Percentiles rank a stretch among this genome's conserved stretches.
Conservation (phyloP, 768 basidiomycete genomes). For the Calocybe cyanea region DNA sequence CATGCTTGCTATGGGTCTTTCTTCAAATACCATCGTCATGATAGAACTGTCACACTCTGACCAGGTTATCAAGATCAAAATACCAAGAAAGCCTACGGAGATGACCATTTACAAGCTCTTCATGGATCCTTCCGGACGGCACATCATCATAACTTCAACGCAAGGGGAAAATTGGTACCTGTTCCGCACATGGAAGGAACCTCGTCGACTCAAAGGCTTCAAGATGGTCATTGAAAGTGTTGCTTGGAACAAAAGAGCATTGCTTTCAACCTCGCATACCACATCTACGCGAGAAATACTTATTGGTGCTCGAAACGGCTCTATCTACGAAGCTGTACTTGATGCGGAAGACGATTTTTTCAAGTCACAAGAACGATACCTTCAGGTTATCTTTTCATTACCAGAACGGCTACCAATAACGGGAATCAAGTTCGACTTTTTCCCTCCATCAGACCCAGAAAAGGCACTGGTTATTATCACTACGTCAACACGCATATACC, state of each 20-base stretch:
- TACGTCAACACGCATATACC: conserved; percentile 86
- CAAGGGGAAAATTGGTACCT: conserved; percentile 96
- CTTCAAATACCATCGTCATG: conserved; percentile 73
- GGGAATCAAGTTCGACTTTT: conserved; percentile 79
- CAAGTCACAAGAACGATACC: conserved; percentile 81
- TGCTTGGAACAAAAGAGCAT: conserved; percentile 80
- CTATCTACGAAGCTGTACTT: conserved; percentile 83
- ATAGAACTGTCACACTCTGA: conserved; percentile 89
- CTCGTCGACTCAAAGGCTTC: conserved; percentile 72
- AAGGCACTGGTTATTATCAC: conserved; percentile 74
- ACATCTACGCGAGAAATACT: conserved; percentile 83
- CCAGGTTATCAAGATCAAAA: conserved; percentile 77
- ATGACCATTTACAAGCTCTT: conserved; percentile 81
- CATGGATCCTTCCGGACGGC: conserved; percentile 89
- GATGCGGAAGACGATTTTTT: conserved; percentile 92
- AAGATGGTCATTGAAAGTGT: conserved; percentile 88
- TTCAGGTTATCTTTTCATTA: conserved; percentile 70
- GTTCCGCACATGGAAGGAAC: conserved; percentile 77
- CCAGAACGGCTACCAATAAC: conserved; percentile 82
- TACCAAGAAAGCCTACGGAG: conserved; percentile 71
- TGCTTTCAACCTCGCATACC: conserved; percentile 60
- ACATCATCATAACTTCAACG: conserved; percentile 80
- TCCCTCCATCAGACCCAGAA: conserved; percentile 59
- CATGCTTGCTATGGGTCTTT: conserved; percentile 78
- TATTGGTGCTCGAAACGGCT: conserved; percentile 81